phyloP scores from a whole-genome alignment of 192 early-diverging fungal species.

The Linnemannia hyalina region DNA sequence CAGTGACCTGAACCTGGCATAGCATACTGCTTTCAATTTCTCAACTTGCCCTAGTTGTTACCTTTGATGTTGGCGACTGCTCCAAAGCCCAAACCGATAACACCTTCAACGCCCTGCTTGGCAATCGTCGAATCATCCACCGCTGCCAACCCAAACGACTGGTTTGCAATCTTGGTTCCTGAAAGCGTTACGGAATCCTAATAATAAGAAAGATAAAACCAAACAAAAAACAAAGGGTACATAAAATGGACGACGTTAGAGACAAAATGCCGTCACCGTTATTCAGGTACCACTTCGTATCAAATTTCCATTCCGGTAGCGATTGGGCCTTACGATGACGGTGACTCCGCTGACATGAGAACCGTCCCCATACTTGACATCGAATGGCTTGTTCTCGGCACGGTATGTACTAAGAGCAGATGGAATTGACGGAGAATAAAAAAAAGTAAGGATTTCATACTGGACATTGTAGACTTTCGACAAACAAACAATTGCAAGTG shows the following conservation, averaged over 20 bases:
- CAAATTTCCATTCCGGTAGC: background rate
- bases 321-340: slow-evolving; percentile 22
- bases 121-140: slow-evolving; percentile 50
- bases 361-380: slow-evolving; percentile 46
- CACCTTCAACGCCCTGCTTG: slow-evolving; percentile 48
- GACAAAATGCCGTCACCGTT: background rate
- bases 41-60: background rate
- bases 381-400: slow-evolving; percentile 25
- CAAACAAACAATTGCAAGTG: too few species aligned
- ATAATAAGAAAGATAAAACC: too few species aligned
- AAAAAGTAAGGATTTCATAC: background rate
- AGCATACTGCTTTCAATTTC: too few species aligned
- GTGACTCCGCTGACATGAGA: slow-evolving; percentile 41
- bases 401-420: slow-evolving; percentile 14
- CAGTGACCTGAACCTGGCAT: too few species aligned
- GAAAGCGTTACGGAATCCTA: slow-evolving; percentile 36
- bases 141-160: slow-evolving; percentile 44
- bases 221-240: background rate
- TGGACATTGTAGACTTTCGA: background rate
- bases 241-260: background rate
- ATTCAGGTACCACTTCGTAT: background rate
- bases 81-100: slow-evolving; percentile 46
- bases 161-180: slow-evolving; percentile 22
- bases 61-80: slow-evolving; percentile 34
- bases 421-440: background rate